Base-by-base conservation (phyloP, 345 rosid species). In the Pistacia atlantica region DNA sequence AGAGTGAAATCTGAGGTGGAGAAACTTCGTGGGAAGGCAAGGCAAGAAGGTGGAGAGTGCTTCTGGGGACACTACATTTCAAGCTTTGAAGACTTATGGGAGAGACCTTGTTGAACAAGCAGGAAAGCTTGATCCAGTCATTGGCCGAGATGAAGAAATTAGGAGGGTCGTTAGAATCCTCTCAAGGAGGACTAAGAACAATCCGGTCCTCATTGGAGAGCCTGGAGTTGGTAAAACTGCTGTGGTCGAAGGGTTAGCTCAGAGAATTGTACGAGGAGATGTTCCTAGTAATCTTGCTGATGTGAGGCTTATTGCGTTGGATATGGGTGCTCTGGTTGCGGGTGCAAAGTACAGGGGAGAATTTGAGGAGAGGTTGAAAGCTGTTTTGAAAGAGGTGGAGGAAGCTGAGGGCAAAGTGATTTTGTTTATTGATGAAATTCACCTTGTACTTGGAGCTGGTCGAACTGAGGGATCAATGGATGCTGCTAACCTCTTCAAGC, bases 151-250 rank as follows among this genome's bases (percentile, higher is more conserved):
- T 64, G 98, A 95, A 52, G 99, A 93, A 77, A 95, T 95, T 12
- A 80, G 96, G 63, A 87, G 96, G 72, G 94, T 95, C 2, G 86
- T 93, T 8, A 80, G 98, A 80, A 95, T 95, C 64, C 90, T 95
- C 17, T 95, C 97, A 0, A 83, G 99, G 54, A 87, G 99, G 71
- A 95, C 99, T 0, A 95, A 95, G 85, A 95, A 95, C 84, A 95
- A 95, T 56, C 99, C 96, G 0, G 99, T 95, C 45, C 92, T 95
- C 25, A 95, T 95, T 49, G 99, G 99, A 54, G 98, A 93, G 66
- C 99, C 99, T 0, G 99, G 98, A 18, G 97, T 95, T 2, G 97
- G 99, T 0, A 95, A 95, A 83, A 95, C 99, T 6, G 99, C 96
- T 42, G 99, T 95, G 0, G 99, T 90, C 7, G 99, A 95, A 79